These are phyloP conservation scores for Drechslerella coelobrocha DNA, from an alignment of 2,329 filamentous ascomycete species.

Conservation along the genomic window DNA sequence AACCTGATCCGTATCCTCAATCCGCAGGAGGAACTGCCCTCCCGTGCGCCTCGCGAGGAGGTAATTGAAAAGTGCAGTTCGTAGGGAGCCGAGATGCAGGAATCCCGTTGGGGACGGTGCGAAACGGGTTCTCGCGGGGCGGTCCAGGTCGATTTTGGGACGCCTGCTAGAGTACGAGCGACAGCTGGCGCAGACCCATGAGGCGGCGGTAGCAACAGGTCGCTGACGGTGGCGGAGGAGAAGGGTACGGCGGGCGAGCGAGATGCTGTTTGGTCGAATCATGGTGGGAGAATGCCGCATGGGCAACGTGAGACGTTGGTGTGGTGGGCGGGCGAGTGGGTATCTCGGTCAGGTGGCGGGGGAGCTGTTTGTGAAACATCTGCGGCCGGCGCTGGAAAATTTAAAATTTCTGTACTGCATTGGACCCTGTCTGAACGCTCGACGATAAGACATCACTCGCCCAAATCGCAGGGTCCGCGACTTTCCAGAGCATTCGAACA, in stretches of 20 bases:
- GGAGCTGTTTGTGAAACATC: conserved; percentile 29
- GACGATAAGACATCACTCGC: conserved; percentile 1
- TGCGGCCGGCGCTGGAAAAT: conserved; percentile 19
- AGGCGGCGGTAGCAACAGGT: not conserved
- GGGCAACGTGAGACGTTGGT: too few relatives aligned
- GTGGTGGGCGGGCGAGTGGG: not conserved
- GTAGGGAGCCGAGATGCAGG: conserved; percentile 85
- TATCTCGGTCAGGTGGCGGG: conserved; percentile 18
- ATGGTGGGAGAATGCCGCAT: conserved; percentile 8
- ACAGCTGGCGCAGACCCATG: conserved; percentile 42
- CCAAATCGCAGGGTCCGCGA: not conserved
- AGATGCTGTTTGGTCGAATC: conserved; percentile 17
- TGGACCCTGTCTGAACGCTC: conserved; percentile 4
- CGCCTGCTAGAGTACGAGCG: conserved; percentile 29
- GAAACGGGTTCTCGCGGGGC: conserved; percentile 75
- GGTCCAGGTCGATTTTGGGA: conserved; percentile 17
- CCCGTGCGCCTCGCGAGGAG: conserved; percentile 85
- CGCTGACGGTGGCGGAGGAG: conserved; percentile 8
- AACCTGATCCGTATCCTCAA: conserved; percentile 95
- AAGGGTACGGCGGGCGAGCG: conserved; percentile 24
- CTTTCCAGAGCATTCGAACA: not conserved
- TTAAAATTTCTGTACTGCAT: conserved; percentile 18
- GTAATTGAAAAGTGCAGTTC: conserved; percentile 95
- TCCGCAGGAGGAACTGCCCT: conserved; percentile 85
- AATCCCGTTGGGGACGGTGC: conserved; percentile 95